These are phyloP conservation scores for Pyrenopolyporus hunteri DNA, from an alignment of 495 filamentous ascomycete genomes.

Conservation along the genomic window DNA sequence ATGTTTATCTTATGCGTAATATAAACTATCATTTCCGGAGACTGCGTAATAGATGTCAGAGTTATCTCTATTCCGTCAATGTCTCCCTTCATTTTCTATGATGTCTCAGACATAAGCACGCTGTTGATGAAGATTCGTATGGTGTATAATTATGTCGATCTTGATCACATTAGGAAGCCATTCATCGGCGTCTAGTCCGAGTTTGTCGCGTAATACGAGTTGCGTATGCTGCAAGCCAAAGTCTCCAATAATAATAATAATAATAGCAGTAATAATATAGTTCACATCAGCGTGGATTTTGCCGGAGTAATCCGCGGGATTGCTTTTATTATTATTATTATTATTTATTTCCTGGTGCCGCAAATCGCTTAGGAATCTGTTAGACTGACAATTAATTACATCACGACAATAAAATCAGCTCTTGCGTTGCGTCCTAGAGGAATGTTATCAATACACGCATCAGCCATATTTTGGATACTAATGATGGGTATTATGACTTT, in stretches of 20 bases:
- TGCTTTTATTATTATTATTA: not conserved
- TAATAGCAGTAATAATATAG: conserved; percentile 1
- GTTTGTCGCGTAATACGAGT: conserved; percentile 14
- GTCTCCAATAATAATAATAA: conserved; percentile 11
- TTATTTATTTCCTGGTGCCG: too few species aligned
- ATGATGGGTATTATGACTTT: not conserved
- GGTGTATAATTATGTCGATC: conserved; percentile 31
- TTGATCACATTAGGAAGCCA: conserved; percentile 20
- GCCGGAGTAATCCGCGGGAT: conserved; percentile 19
- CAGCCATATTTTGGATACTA: not conserved
- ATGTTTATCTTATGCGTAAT: conserved; percentile 36
- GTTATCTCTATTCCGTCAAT: conserved; percentile 17
- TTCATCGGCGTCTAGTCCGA: conserved; percentile 19
- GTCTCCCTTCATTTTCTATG: conserved; percentile 30
- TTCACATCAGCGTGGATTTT: conserved; percentile 18
- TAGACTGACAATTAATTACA: too few species aligned
- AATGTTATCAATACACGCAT: not conserved
- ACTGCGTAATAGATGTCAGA: conserved; percentile 26
- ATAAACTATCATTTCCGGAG: conserved; percentile 34
- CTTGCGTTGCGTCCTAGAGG: not conserved
- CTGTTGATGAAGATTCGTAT: conserved; percentile 35
- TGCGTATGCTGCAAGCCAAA: conserved; percentile 11
- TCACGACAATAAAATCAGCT: not conserved
- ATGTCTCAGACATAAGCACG: conserved; percentile 34
- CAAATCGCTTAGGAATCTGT: too few species aligned